Base-by-base conservation (phyloP, 2,329 filamentous ascomycete genomes). In the Thelonectria blattea region DNA sequence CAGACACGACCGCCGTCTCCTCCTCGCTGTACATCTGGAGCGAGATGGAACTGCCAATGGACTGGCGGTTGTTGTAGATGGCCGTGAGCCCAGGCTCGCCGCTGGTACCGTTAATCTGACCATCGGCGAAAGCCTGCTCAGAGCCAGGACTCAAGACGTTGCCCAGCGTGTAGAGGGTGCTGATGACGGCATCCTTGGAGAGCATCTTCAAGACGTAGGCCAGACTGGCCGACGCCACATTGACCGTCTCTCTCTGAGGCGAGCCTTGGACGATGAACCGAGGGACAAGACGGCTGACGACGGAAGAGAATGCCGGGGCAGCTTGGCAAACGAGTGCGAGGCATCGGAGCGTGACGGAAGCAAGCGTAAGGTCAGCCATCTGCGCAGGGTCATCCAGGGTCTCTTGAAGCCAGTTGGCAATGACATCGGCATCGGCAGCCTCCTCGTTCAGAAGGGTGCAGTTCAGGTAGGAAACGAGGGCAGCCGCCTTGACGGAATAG, bases 121-220 rank as follows among this genome's bases (percentile, higher is more conserved):
- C 83, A 65, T 89, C 87, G 32, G 80, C 80, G 55, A 83, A 78
- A 46, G 77, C 80, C 43, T 80, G 78, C 58, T 85, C 85, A 14
- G 83, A 82, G 48, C 85, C 87, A 5, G 92, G 89, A 68, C 93
- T 97, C 14, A 99, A 82, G 4, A 97, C 90, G 73, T 99, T 99
- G 18, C 95, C 95, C n/a, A 99, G 83, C 0, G 93, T 95, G 77
- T 99, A 99, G 10, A 99, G 81, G 1, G 93, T 98, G 5, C 93
- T 96, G 66, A 99, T 98, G 37, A 97, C 86, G 37, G 93, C 90
- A 79, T 99, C 95, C 69, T 96, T 91, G 1, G 95, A 96, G 12
- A 98, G 83, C 69, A 90, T 83, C 67, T 89, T 89, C 56, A 99
- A 80, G 17, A 96, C 88, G 66, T 89, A 90, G 2, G 93, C 93